Conservation (phyloP, 2,329 filamentous ascomycete species). For the Fusarium penzigii region DNA sequence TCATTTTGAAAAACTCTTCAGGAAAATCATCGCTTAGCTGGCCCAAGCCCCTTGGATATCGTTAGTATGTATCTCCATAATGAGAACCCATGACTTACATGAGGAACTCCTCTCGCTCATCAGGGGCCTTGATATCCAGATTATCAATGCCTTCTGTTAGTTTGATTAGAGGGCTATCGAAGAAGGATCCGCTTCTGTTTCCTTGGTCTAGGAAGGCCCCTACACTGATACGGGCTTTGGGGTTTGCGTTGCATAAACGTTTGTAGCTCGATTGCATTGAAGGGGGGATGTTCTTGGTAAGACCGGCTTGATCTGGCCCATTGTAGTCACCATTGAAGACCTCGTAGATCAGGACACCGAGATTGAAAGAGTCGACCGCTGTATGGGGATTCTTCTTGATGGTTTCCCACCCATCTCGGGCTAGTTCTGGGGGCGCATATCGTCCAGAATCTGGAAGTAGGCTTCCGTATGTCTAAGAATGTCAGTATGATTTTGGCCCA, state of each 20-base stretch:
- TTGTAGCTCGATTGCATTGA: conserved; percentile 92
- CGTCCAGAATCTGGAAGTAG: conserved; percentile 80
- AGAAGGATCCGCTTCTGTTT: conserved; percentile 78
- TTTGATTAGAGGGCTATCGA: conserved; percentile 89
- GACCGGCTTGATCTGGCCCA: conserved; percentile 76
- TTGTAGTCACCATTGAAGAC: conserved; percentile 85
- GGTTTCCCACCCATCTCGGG: conserved; percentile 84
- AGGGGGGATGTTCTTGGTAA: conserved; percentile 82
- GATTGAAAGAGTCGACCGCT: conserved; percentile 85
- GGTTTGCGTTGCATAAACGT: conserved; percentile 82
- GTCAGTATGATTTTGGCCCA: conserved; percentile 8
- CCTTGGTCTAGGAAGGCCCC: conserved; percentile 90
- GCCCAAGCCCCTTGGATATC: conserved; percentile 67
- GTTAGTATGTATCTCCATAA: conserved; percentile 21
- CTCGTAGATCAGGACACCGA: conserved; percentile 83
- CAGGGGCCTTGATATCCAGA: conserved; percentile 81
- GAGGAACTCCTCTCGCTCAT: conserved; percentile 82
- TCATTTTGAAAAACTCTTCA: conserved; percentile 97
- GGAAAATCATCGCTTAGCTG: conserved; percentile 90
- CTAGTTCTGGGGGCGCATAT: conserved; percentile 86
- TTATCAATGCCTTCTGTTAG: conserved; percentile 92
- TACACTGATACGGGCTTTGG: conserved; percentile 83
- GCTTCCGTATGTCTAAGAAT: conserved; percentile 74
- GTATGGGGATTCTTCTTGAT: conserved; percentile 81
- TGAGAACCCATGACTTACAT: conserved; percentile 44